Conservation (phyloP, 768 basidiomycete genomes). For the Galerina sulciceps region DNA sequence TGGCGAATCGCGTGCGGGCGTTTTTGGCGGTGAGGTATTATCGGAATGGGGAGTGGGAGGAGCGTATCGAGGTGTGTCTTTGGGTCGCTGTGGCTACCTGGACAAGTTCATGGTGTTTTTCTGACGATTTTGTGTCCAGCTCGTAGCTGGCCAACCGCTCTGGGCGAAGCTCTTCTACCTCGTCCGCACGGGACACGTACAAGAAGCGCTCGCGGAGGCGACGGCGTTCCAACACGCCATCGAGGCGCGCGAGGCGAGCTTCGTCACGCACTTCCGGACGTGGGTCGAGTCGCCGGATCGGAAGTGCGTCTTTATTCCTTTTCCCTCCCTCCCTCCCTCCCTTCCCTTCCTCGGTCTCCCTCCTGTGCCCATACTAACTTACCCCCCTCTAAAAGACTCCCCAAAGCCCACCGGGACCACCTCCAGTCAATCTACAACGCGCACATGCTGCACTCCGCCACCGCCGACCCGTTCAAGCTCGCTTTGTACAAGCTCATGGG, state of each 20-base stretch:
- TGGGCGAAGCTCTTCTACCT: conserved; percentile 97
- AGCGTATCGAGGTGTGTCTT: conserved; percentile 76
- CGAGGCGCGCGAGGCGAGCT: conserved; percentile 79
- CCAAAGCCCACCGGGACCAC: conserved; percentile 78
- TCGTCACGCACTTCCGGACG: conserved; percentile 79
- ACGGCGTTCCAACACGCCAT: conserved; percentile 69
- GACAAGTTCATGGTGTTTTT: too few species aligned
- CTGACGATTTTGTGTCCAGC: conserved; percentile 39
- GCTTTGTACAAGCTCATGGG: conserved; percentile 96
- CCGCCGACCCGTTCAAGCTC: conserved; percentile 93
- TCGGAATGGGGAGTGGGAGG: conserved; percentile 83
- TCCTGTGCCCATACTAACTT: not conserved
- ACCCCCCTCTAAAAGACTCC: conserved; percentile 47
- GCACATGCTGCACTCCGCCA: conserved; percentile 87
- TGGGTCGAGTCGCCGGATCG: conserved; percentile 85
- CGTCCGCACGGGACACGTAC: conserved; percentile 80
- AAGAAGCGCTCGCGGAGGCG: conserved; percentile 83
- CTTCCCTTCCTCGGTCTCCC: too few species aligned
- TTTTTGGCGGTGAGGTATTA: conserved; percentile 85
- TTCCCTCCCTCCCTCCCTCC: not conserved
- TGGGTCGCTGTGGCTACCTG: too few species aligned
- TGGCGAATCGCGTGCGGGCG: conserved; percentile 88
- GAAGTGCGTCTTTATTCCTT: conserved; percentile 47
- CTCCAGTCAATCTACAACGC: conserved; percentile 82
- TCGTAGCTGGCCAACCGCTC: conserved; percentile 84